Base-by-base conservation (phyloP, 2,329 filamentous ascomycete species). In the Dactylellina leptospora region DNA sequence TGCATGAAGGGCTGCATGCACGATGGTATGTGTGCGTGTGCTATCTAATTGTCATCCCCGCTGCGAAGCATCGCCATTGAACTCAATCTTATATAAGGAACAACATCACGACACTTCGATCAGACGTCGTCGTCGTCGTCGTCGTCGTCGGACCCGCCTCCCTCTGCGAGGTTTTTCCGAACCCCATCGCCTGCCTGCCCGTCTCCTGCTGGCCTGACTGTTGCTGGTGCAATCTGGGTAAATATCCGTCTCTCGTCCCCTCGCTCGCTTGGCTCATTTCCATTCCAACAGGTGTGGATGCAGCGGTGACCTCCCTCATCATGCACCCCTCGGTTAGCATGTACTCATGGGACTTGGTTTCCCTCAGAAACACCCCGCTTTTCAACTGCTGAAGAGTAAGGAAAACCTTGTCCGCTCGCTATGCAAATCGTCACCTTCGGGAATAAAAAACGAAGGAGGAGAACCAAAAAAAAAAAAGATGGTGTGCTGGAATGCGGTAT, bases 401-500 rank as follows among this genome's bases (percentile, higher is more conserved):
- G n/a, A 33, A 45, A 45, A n/a, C 40, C 20, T 45, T 10, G n/a
- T 22, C 38, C 16, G 9, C 30, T 48, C 45, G 20, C 38, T n/a
- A 42, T 48, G 45, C 28, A 28, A 48, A 56, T 40, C 48, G 25
- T 55, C 50, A 48, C 55, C 33, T 47, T 56, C 56, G 50, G 63
- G 47, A 59, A 61, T 55, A 66, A 68, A 22, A 18, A 18, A 3
- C 16, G 8, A 22, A 22, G 10, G 4, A 2, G 4, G n/a, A 42
- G n/a, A 42, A 6, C 30, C 6, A 33, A 33, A 33, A 42, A 45
- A 45, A 44, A 58, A 51, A 53, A 53, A 64, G 56, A 60, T 61
- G 68, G 68, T 72, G 68, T 59, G 68, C 25, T 72, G 59, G 66
- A 72, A 72, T 64, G 59, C 68, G 59, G 68, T 64, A 64, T 72